Evolutionary conservation across 1,284 basidiomycete species (phyloP).

Genomic region (Prillingera fragicola): DNA sequence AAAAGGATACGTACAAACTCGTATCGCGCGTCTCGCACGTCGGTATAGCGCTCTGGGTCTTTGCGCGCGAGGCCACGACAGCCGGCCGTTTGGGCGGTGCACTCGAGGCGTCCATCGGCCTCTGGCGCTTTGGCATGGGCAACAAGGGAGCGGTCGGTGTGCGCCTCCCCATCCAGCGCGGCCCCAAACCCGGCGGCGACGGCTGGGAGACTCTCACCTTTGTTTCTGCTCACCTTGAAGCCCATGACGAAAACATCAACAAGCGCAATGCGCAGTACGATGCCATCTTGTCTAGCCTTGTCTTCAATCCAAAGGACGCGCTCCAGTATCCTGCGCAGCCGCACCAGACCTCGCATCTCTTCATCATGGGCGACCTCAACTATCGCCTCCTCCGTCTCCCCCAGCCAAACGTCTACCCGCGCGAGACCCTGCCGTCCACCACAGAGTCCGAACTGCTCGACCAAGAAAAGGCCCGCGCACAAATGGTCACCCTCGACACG

Average conservation of each 20-base stretch:
- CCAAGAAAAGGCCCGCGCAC: constrained; percentile 56
- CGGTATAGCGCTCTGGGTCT: constrained; percentile 46
- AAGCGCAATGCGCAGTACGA: constrained; percentile 74
- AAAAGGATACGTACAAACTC: constrained; percentile 32
- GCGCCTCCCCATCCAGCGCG: constrained; percentile 62
- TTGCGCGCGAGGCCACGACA: constrained; percentile 39
- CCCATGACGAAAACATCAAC: constrained; percentile 68
- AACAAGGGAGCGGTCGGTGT: constrained; percentile 94
- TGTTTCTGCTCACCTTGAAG: constrained; percentile 82
- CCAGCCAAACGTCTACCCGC: constrained; percentile 37
- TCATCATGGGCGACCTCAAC: constrained; percentile 84
- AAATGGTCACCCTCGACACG: constrained; percentile 72
- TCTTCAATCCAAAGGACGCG: constrained; percentile 62
- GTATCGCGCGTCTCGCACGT: constrained; percentile 38
- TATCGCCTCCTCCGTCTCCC: constrained; percentile 67
- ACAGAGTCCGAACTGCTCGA: constrained; percentile 38
- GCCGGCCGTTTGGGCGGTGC: constrained; percentile 31
- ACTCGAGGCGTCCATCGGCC: constrained; percentile 26
- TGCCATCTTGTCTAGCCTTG: constrained; percentile 68
- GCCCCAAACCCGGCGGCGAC: constrained; percentile 51
- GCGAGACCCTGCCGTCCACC: neutral
- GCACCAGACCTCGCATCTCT: constrained; percentile 74
- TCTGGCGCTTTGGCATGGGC: constrained; percentile 62
- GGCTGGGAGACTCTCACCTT: constrained; percentile 77
- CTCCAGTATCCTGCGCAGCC: constrained; percentile 56